Base-by-base conservation (phyloP, 1,139 yeast genomes). In the Candida sp. region DNA sequence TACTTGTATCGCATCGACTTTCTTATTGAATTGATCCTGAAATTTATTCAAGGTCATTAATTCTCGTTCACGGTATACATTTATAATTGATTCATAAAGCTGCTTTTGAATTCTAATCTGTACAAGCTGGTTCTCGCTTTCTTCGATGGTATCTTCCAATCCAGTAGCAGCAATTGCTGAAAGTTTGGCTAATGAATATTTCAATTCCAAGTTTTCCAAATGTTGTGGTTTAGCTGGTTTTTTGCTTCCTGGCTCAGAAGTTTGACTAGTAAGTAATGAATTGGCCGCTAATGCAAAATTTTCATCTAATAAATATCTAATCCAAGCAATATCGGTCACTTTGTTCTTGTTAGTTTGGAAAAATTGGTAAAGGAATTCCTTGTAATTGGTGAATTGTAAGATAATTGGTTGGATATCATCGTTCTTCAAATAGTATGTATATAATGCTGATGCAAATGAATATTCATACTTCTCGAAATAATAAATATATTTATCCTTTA, bases 101-200 rank as follows among this genome's bases (percentile, higher is more conserved):
- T 64, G 61, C 42, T 67, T 63, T 52, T 82, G 86, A 8, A 79
- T 73, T 48, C 81, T 71, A 21, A 77, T 60, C 22, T 65, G 56
- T 36, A 73, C 73, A 27, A 82, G 61, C 33, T 70, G 69, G 19
- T 68, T 66, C 49, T 81, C 84, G n/a, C 81, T 43, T 38, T 52
- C 50, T 29, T 37, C 38, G 25, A 51, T 45, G 7, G 48, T 36
- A 33, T 44, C 49, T 15, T 44, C 33, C 8, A 45, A 38, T 29
- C 45, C 39, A 15, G 39, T 46, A 3, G 65, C 56, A 1, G 78
- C 76, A 33, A 70, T 53, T 1, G 68, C 61, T 0, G 79, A 58
- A 33, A 89, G 63, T 58, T 88, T 89, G 4, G 95, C 91, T 44
- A 89, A 67, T 40, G 90, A 84, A 48, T 82, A 71, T 51, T 84